A percentile compares a stretch with the other conserved stretches of the same genome.
phyloP scores from a whole-genome alignment of 495 filamentous ascomycete species.

The Antarctomyces pellizariae region DNA sequence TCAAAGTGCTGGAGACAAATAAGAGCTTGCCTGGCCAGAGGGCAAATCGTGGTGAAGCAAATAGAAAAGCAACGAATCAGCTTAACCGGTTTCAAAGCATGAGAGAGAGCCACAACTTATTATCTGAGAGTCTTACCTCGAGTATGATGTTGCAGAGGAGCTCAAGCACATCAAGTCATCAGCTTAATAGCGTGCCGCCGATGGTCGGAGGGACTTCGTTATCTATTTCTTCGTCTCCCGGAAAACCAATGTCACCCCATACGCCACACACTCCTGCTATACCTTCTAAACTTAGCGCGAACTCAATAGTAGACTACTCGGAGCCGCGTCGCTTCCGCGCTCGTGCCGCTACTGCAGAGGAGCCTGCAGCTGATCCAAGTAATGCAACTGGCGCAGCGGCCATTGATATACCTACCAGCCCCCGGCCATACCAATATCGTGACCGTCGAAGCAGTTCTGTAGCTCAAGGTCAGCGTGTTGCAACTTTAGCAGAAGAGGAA shows the following conservation, averaged over 20 bases:
- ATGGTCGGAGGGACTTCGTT: slow-evolving; percentile 67
- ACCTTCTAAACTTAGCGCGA: slow-evolving; percentile 74
- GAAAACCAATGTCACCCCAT: slow-evolving; percentile 80
- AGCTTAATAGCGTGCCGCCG: slow-evolving; percentile 58
- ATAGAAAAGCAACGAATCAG: slow-evolving; percentile 37
- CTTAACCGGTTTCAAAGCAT: slow-evolving; percentile 60
- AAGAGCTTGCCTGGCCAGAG: slow-evolving; percentile 50
- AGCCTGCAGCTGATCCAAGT: slow-evolving; percentile 20
- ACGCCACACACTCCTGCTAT: slow-evolving; percentile 88
- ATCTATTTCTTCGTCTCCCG: slow-evolving; percentile 68
- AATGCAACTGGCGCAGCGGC: slow-evolving; percentile 34
- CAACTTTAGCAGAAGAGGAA: slow-evolving; percentile 28
- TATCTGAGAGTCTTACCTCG: slow-evolving; percentile 75
- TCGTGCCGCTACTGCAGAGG: slow-evolving; percentile 10
- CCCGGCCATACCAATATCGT: slow-evolving; percentile 32
- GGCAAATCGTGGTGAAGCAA: slow-evolving; percentile 29
- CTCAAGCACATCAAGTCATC: slow-evolving; percentile 61
- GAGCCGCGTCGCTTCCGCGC: slow-evolving; percentile 14
- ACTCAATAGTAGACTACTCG: slow-evolving; percentile 57
- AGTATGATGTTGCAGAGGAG: slow-evolving; percentile 65
- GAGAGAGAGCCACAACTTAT: slow-evolving; percentile 61
- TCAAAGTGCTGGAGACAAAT: slow-evolving; percentile 61
- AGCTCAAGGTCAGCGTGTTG: slow-evolving; percentile 42
- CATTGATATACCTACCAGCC: slow-evolving; percentile 68
- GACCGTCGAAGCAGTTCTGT: slow-evolving; percentile 55